Base-by-base conservation (phyloP, 495 filamentous ascomycete genomes). In the Wilcoxina mikolae region DNA sequence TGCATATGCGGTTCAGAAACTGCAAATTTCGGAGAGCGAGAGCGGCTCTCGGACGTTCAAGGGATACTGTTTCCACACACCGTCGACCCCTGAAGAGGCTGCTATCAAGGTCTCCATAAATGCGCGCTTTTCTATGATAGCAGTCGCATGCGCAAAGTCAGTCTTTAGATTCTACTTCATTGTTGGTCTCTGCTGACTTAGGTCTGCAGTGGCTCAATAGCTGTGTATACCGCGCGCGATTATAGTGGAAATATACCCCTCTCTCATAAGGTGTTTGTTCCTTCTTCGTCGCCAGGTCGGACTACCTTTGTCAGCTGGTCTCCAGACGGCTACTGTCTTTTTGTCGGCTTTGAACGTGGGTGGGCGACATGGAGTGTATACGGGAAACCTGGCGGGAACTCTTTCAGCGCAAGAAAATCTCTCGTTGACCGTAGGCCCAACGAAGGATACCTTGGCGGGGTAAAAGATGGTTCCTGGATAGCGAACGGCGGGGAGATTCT, bases 341-440 rank as follows among this genome's bases (percentile, higher is more conserved):
- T 99, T 68, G 87, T 83, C 38, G 93, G 91, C 22, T 96, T 87
- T 64, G 84, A 93, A 57, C 80, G 79, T 56, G 93, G 93, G 11
- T 99, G 93, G 93, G 84, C 81, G 12, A 88, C 80, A 29, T 96
- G 88, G 88, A 95, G 90, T 67, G 93, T 95, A 4, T 99, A 88
- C 68, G 93, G 93, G 18, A 95, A 95, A 67, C 76, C 81, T 3
- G 79, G 85, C 11, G 83, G 80, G 18, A 85, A 76, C 55, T 94
- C 86, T 64, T 96, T 95, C 64, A 70, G 73, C 11, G 72, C 79
- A 3, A 84, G 94, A 60, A 68, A 69, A 12, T 67, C 69, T 17
- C 72, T 86, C n/a, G 76, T 82, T 4, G 69, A 75, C 24, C 59
- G 65, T 10, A 91, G 89, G 49, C 56, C 67, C 53, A 69, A 68